Base-by-base conservation (phyloP, 768 basidiomycete species). In the Heimioporus sp. region DNA sequence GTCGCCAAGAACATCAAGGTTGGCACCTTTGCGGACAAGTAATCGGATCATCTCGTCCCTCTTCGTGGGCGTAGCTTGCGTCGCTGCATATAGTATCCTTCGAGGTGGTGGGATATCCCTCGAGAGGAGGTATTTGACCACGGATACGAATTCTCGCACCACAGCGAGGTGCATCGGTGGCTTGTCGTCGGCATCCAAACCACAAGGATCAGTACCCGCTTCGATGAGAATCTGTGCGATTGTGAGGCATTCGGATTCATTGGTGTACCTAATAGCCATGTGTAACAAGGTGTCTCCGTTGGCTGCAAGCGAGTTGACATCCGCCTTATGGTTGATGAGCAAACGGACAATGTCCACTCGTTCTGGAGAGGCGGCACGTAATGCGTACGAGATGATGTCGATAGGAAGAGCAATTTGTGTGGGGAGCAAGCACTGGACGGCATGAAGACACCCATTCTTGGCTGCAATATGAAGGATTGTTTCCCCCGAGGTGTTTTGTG, bases 251-350 rank as follows among this genome's bases (percentile, higher is more conserved):
- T 12, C 6, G 13, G n/a, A 47, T 49, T n/a, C 30, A 17, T 53
- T 35, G n/a, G n/a, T n/a, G 4, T 40, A 53, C 10, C 32, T 44
- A 31, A 36, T 34, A 30, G 13, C 8, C 7, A 15, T 9, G 1
- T 57, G 57, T 20, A 58, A n/a, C 2, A 57, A 11, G 2, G 40
- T 17, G 4, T 57, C 48, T 7, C 49, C 49, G 1, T 28, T 3
- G 0, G 3, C 32, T 35, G 13, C 41, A 17, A 20, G 21, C n/a
- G 24, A 19, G 28, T 15, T n/a, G n/a, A 38, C 5, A 11, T 49
- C 17, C 5, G 49, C 53, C 32, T 46, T 34, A 8, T 48, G 45
- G 1, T 9, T 15, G 10, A 55, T 16, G 7, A 57, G 46, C 8
- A 56, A 32, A 7, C 20, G 45, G 24, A 56, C 7, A 44, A 57